Conservation (phyloP, 768 basidiomycete genomes). For the Neoboletus magnificus region DNA sequence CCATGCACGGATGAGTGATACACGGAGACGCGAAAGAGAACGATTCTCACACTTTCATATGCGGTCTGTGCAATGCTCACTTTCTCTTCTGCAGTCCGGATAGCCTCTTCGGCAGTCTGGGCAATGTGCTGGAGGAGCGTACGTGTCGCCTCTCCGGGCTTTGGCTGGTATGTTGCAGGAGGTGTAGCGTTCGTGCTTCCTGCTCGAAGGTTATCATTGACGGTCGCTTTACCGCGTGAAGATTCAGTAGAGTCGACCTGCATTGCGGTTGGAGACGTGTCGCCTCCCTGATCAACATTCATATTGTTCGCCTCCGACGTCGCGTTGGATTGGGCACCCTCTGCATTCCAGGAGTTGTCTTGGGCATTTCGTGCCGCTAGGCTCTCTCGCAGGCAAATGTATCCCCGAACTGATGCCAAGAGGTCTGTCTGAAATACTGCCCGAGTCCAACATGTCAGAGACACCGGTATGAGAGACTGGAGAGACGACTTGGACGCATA, state of each 20-base stretch:
- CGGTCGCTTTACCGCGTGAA: not conserved
- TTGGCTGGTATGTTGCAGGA: conserved; percentile 8
- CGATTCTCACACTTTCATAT: conserved; percentile 58
- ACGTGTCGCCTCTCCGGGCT: conserved; percentile 39
- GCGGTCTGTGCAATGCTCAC: conserved; percentile 69
- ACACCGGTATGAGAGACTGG: not conserved
- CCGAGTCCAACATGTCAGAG: conserved; percentile 5
- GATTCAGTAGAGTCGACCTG: conserved; percentile 6
- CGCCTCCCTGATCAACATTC: not conserved
- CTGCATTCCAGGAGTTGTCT: not conserved
- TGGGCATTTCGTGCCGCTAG: conserved; percentile 14
- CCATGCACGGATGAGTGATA: not conserved
- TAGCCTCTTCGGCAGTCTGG: conserved; percentile 53
- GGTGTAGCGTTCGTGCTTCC: not conserved
- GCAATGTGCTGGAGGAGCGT: conserved; percentile 58
- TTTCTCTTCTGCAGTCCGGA: conserved; percentile 72
- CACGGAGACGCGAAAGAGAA: not conserved
- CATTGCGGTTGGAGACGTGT: not conserved
- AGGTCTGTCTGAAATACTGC: conserved; percentile 42
- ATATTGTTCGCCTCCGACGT: not conserved
- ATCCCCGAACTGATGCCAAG: conserved; percentile 44
- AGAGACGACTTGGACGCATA: conserved; percentile 26
- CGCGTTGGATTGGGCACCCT: not conserved
- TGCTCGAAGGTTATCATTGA: not conserved
- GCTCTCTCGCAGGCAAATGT: conserved; percentile 39